Conservation (phyloP, 495 filamentous ascomycete species). For the Penicillium fimorum region DNA sequence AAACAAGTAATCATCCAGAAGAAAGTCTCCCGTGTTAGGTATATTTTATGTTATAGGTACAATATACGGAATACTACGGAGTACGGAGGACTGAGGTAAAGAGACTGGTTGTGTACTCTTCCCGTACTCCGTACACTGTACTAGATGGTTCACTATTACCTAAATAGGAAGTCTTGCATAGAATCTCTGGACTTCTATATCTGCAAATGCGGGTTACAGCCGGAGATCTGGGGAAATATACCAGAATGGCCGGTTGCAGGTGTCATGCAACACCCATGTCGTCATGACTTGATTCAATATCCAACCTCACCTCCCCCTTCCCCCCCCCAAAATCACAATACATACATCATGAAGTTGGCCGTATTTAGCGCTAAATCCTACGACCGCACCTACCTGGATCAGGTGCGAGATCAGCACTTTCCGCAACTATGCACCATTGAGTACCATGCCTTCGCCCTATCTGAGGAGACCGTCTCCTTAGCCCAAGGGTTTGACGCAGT, state of each 20-base stretch:
- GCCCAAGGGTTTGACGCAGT: constrained; percentile 55
- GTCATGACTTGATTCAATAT: constrained; percentile 1
- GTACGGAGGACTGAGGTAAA: no score
- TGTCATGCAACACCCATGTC: not conserved
- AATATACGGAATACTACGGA: no score
- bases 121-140: no score
- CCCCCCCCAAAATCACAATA: not conserved
- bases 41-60: no score
- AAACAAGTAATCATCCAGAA: not conserved
- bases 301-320: not conserved
- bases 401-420: constrained; percentile 25
- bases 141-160: no score
- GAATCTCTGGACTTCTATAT: no score
- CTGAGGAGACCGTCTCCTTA: constrained; percentile 54
- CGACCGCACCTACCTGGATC: constrained; percentile 51
- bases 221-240: not conserved
- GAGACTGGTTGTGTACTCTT: no score
- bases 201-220: no score
- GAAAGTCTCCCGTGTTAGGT: no score
- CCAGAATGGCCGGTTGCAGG: not conserved
- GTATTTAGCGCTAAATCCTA: constrained; percentile 64
- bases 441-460: constrained; percentile 57
- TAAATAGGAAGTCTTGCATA: no score
- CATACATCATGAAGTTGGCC: constrained; percentile 52
- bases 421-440: constrained; percentile 37